These are phyloP conservation scores for Aphanomyces stellatus DNA, from an alignment of 352 stramenopile species.

Conservation along the genomic window DNA sequence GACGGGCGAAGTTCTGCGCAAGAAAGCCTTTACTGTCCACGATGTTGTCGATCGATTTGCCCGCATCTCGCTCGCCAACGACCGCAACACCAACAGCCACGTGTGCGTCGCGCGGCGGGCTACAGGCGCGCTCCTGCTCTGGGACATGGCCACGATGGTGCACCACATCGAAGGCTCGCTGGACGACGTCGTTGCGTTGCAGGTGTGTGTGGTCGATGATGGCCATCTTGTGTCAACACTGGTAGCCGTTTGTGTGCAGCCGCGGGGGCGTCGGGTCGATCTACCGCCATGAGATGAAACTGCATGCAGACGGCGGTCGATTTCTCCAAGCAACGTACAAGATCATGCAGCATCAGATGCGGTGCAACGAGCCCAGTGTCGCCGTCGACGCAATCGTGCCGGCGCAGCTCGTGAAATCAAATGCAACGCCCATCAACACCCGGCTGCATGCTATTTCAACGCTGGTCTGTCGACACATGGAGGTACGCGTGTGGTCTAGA, in stretches of 20 bases:
- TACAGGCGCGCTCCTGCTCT: not conserved
- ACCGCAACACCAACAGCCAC: not conserved
- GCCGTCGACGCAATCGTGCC: not conserved
- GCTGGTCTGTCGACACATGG: not conserved
- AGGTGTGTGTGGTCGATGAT: not conserved
- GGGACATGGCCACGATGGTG: not conserved
- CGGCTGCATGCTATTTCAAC: not conserved
- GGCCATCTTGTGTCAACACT: not conserved
- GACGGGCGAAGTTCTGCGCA: conserved; percentile 25
- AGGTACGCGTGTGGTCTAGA: not conserved
- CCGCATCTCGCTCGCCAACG: conserved; percentile 21
- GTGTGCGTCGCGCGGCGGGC: not conserved
- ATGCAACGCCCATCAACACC: conserved; percentile 8
- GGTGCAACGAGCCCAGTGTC: not conserved
- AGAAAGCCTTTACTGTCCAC: conserved; percentile 20
- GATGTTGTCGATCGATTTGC: conserved; percentile 26
- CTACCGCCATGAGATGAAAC: not conserved
- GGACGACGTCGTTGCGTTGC: conserved; percentile 8
- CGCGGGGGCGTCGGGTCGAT: not conserved
- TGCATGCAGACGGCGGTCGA: not conserved
- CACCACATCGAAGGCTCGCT: not conserved
- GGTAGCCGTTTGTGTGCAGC: conserved; percentile 12
- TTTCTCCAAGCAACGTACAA: not conserved
- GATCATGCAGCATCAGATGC: not conserved
- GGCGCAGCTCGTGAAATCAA: not conserved